These are phyloP conservation scores for Myriosclerotinia scirpicola DNA, from an alignment of 2,329 filamentous ascomycete species.

Conservation along the genomic window DNA sequence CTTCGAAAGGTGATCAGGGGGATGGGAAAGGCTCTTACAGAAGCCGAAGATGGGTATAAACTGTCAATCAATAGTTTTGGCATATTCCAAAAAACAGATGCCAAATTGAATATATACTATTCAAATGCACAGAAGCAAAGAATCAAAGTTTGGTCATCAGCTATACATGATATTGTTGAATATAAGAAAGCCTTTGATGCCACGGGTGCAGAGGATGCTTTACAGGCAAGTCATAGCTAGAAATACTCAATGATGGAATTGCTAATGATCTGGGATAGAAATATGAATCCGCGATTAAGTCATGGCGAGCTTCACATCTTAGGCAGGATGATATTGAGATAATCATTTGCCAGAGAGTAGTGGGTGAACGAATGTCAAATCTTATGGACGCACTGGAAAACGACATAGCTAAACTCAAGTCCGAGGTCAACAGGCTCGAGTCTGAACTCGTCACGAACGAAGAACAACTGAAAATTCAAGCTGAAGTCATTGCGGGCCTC, in stretches of 20 bases:
- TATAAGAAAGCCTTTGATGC: neutral
- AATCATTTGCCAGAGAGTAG: neutral
- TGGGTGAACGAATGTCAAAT: neutral
- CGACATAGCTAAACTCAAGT: neutral
- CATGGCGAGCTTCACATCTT: neutral
- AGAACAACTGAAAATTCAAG: too few relatives aligned
- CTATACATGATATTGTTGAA: neutral
- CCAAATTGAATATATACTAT: neutral
- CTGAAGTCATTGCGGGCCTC: too few relatives aligned
- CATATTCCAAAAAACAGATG: slow-evolving; percentile 4
- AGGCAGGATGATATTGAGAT: neutral
- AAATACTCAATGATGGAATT: neutral
- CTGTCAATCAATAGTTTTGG: neutral
- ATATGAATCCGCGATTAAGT: neutral
- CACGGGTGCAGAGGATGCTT: neutral
- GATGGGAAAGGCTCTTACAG: neutral
- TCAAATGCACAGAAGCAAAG: neutral
- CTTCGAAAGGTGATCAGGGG: neutral
- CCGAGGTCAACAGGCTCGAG: neutral
- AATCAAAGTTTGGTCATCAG: neutral
- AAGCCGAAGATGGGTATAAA: neutral
- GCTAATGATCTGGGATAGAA: neutral
- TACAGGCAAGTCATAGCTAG: neutral
- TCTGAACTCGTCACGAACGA: neutral
- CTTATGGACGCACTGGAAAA: neutral